phyloP scores from a whole-genome alignment of 129 eudicot species.

The Flaveria trinervia region DNA sequence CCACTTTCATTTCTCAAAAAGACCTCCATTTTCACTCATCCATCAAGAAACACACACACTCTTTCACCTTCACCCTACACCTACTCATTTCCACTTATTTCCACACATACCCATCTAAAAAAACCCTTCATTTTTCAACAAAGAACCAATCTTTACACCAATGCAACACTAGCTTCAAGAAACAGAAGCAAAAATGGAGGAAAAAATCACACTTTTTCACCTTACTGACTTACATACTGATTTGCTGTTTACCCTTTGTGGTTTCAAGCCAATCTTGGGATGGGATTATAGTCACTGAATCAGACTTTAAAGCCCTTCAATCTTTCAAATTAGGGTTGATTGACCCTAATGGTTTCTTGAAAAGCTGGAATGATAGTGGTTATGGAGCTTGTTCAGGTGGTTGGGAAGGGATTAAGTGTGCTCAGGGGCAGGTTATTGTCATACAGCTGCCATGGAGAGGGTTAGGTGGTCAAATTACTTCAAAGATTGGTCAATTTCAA shows the following conservation, averaged over 20 bases:
- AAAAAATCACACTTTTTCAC: constrained; percentile 26
- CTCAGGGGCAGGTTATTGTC: constrained; percentile 86
- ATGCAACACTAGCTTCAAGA: constrained; percentile 9
- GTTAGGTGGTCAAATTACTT: constrained; percentile 67
- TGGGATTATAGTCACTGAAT: constrained; percentile 71
- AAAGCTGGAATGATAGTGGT: constrained; percentile 85
- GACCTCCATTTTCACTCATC: constrained; percentile 5
- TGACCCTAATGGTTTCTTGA: constrained; percentile 81
- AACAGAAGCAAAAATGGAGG: constrained; percentile 48
- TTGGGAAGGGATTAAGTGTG: constrained; percentile 94
- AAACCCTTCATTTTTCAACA: constrained; percentile 18
- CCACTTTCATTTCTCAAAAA: constrained; percentile 24
- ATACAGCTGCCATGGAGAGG: constrained; percentile 95
- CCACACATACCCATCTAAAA: constrained; percentile 26
- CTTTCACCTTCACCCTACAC: neutral
- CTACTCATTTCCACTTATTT: constrained; percentile 6
- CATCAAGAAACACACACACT: constrained; percentile 15
- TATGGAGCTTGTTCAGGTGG: constrained; percentile 92
- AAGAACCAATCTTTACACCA: constrained; percentile 8
- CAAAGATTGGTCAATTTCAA: constrained; percentile 74
- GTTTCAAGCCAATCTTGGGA: constrained; percentile 68
- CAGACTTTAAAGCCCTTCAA: constrained; percentile 70
- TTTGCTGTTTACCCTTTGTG: constrained; percentile 31
- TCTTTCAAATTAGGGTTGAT: constrained; percentile 62
- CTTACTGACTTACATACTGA: constrained; percentile 32